Conservation (phyloP, 2,329 filamentous ascomycete species). For the Beauveria rudraprayagi region DNA sequence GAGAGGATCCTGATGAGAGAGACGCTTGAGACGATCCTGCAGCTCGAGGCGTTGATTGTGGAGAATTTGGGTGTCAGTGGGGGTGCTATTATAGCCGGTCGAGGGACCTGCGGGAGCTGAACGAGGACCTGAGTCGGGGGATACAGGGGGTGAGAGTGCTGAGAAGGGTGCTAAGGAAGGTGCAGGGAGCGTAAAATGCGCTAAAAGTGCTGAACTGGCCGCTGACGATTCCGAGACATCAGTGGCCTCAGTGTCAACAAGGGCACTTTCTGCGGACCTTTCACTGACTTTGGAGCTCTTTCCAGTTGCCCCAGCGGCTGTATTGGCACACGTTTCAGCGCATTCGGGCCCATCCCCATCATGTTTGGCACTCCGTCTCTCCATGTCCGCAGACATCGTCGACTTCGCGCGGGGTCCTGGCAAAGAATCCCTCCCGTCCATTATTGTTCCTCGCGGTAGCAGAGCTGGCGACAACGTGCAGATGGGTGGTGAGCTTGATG, state of each 20-base stretch:
- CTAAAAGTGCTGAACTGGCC: background rate
- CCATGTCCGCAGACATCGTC: background rate
- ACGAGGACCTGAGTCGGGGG: background rate
- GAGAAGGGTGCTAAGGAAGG: background rate
- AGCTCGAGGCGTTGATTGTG: conserved; percentile 9
- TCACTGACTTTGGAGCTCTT: background rate
- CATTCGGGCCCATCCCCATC: background rate
- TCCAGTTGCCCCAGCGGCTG: background rate
- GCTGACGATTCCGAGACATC: background rate
- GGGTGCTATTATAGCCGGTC: background rate
- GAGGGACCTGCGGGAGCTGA: background rate
- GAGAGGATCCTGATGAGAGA: conserved; percentile 3
- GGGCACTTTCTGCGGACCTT: background rate
- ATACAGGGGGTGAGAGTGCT: background rate
- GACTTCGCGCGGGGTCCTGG: background rate
- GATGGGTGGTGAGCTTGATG: background rate
- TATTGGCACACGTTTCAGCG: background rate
- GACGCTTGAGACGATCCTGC: conserved; percentile 1
- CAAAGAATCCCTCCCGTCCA: background rate
- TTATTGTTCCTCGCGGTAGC: background rate
- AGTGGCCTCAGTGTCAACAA: background rate
- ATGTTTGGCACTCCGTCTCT: background rate
- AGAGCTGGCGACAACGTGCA: background rate
- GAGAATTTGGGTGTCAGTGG: background rate
- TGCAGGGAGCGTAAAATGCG: background rate